Base-by-base conservation (phyloP, 257 asterid species). In the Nicotiana sylvestris region DNA sequence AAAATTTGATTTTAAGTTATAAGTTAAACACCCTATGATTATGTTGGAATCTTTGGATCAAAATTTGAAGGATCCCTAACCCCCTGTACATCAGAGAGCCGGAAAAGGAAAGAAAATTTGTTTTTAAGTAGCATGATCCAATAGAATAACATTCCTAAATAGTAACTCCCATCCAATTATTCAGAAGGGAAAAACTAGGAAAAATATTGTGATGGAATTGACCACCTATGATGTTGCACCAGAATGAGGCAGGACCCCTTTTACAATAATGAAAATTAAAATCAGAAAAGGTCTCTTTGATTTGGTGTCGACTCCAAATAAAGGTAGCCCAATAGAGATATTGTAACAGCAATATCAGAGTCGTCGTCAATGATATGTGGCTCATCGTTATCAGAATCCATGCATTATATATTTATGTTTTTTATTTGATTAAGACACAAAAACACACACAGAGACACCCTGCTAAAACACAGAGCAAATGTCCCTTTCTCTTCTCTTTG, bases 351-450 rank as follows among this genome's bases (percentile, higher is more conserved):
- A 77, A 83, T 85, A 76, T 83, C 80, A 68, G 60, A 65, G 68
- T 85, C 88, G 61, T 68, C 83, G 78, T 91, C 86, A 51, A 0
- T 53, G 12, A 64, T 18, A 66, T 84, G 27, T 10, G 77, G 66
- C 58, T 39, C 12, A 46, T 72, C 39, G 39, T 72, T 72, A 46
- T 43, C 58, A 43, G 60, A 43, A 70, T 70, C 58, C 18, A 9
- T 43, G 58, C n/a, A 70, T 82, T 78, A 66, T 76, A 64, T 69
- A 84, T 69, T 82, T 77, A n/a, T 66, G 81, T 27, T 33, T 39
- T 81, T 79, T 3, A 70, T 82, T 56, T 83, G 91, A 90, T 81
- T 85, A 85, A 82, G 97, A 88, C 96, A 81, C 9, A 67, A 87
- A 6, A 35, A 35, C 6, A 60, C 66, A 60, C 30, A 69, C 5